A percentile compares a stretch with the other conserved stretches of the same genome.
phyloP scores from a whole-genome alignment of 1,284 basidiomycete species.

The Schizopora paradoxa region DNA sequence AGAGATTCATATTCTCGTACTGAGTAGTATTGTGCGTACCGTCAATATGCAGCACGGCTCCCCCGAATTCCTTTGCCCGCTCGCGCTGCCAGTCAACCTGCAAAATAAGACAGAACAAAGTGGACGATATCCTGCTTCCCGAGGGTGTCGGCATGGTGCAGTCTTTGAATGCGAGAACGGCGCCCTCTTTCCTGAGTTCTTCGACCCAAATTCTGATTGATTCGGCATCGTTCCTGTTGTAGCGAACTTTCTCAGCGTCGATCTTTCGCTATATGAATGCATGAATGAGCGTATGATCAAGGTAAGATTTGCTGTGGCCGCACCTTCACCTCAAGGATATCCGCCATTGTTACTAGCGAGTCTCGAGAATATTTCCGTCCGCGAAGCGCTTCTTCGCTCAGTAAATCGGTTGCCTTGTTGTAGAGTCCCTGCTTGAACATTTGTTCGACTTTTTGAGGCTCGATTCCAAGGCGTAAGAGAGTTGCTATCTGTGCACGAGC shows the following conservation, averaged over 20 bases:
- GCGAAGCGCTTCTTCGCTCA: too few relatives aligned
- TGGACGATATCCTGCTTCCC: conserved; percentile 4
- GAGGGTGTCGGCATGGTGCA: conserved; percentile 8
- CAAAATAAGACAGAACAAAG: conserved; percentile 17
- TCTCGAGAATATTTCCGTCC: too few relatives aligned
- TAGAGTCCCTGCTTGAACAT: too few relatives aligned
- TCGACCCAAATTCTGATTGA: conserved; percentile 18
- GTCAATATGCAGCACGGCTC: conserved; percentile 18
- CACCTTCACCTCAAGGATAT: too few relatives aligned
- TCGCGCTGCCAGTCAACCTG: conserved; percentile 20
- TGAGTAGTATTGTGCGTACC: conserved; percentile 22
- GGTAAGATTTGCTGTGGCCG: too few relatives aligned
- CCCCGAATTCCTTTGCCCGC: conserved; percentile 16
- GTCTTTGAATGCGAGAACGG: conserved; percentile 16
- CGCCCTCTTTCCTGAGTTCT: conserved; percentile 6
- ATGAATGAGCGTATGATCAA: too few relatives aligned
- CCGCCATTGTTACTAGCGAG: too few relatives aligned
- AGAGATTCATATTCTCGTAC: conserved; percentile 18
- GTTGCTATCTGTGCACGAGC: neutral
- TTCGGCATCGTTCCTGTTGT: conserved; percentile 14
- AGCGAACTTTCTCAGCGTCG: conserved; percentile 18
- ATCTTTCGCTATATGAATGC: conserved; percentile 19
- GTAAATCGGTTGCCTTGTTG: too few relatives aligned
- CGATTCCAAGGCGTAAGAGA: neutral
- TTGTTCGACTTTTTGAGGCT: neutral